Conservation (phyloP, 139 green algal species). For the Eudorina sp. region DNA sequence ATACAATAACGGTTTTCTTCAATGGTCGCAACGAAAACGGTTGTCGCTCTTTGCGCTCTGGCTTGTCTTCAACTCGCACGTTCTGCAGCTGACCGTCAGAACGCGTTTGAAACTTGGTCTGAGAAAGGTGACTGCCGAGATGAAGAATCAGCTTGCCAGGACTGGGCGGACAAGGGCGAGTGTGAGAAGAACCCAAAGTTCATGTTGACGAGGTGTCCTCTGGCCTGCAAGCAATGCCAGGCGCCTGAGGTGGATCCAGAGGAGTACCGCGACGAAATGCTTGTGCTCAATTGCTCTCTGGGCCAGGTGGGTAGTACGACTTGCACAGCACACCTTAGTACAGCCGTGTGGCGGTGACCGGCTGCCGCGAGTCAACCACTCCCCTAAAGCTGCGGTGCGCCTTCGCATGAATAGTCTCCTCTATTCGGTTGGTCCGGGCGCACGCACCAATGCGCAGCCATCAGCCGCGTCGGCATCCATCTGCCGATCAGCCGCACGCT, state of each 20-base stretch:
- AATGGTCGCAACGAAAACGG: neutral
- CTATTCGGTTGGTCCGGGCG: no score
- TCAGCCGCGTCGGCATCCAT: no score
- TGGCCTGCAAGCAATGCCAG: conserved; percentile 42
- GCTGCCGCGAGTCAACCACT: no score
- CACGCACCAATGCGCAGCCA: no score
- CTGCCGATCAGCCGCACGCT: no score
- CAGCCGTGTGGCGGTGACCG: no score
- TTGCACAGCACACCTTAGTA: neutral
- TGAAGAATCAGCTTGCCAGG: conserved; percentile 1
- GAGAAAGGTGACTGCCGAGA: conserved; percentile 47
- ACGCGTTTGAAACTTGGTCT: conserved; percentile 39
- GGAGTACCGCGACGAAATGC: neutral
- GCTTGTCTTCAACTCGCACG: neutral
- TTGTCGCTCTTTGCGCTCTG: neutral
- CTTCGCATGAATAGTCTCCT: no score
- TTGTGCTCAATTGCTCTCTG: conserved; percentile 36
- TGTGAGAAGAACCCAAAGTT: conserved; percentile 46
- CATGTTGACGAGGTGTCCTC: conserved; percentile 32
- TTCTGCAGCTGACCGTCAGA: neutral
- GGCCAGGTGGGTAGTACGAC: conserved; percentile 15
- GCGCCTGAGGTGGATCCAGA: neutral
- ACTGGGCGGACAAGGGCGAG: conserved; percentile 46
- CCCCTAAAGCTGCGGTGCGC: no score
- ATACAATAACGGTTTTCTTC: no score